Evolutionary conservation across 805 yeast genomes (phyloP).

Genomic region (Pichia heedii): DNA sequence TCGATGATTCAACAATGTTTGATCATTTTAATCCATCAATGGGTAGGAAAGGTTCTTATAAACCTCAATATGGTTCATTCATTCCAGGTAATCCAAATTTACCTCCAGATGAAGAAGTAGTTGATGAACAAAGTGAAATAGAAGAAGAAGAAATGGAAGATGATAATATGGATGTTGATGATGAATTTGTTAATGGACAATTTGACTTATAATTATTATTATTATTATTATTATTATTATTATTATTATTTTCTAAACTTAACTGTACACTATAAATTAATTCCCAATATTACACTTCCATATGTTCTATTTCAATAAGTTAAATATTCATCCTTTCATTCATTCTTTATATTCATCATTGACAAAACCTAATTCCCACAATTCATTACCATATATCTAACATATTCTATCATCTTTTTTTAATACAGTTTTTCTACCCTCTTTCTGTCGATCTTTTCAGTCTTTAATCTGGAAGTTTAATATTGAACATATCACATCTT

Average conservation of each 20-base stretch:
- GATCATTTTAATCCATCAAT: slow-evolving; percentile 51
- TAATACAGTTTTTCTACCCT: too few species aligned
- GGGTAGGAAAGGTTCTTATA: slow-evolving; percentile 31
- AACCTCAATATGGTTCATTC: slow-evolving; percentile 49
- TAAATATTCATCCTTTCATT: too few species aligned
- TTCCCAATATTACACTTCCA: neutral
- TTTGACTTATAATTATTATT: slow-evolving; percentile 51
- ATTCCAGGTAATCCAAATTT: slow-evolving; percentile 72
- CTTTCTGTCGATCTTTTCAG: too few species aligned
- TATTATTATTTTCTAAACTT: neutral
- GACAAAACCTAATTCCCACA: too few species aligned
- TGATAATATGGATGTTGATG: slow-evolving; percentile 48
- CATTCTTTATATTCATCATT: too few species aligned
- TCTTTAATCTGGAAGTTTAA: too few species aligned
- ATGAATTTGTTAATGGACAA: slow-evolving; percentile 82
- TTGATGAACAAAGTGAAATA: slow-evolving; percentile 55
- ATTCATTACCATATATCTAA: too few species aligned
- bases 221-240: too few species aligned
- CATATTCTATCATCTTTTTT: too few species aligned
- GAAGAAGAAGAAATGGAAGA: slow-evolving; percentile 32
- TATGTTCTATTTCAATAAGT: too few species aligned
- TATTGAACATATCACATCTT: too few species aligned
- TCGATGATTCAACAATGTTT: slow-evolving; percentile 87
- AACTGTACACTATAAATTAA: too few species aligned
- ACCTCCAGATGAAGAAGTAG: slow-evolving; percentile 79